Evolutionary conservation across 768 basidiomycete species (phyloP), one percentile per base, ranked within the genome.

Genomic region (Amanita jacksonii): DNA sequence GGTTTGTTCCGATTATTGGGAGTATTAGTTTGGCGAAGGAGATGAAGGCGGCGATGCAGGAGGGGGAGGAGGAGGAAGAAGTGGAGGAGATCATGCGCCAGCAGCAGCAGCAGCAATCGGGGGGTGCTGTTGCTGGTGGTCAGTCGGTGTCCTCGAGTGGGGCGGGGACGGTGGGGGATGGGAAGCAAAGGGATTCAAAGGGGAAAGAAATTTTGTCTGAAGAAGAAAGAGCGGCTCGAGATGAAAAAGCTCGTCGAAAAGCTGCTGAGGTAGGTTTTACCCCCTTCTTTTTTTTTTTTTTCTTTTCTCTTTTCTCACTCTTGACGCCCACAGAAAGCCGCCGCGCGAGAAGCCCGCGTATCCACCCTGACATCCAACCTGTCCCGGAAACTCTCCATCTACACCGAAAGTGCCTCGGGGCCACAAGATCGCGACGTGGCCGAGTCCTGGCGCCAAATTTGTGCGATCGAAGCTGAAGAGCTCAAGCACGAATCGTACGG

Each of bases 31-130:
- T 94, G 43, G 91, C 87, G 23, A 72, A 76, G 53, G 91, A 94
- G 54, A 92, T 94, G 91, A 94, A 94, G 67, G 73, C 82, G 2
- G 91, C 88, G 3, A 61, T 93, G 56, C 90, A 93, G 55, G 89
- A 92, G 57, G 88, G 84, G 28, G 85, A 85, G 39, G 75, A 69
- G 13, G 47, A 70, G 54, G 70, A 59, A 6, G 67, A 66, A 12
- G 75, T 72, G 38, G 75, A 76, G n/a, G n/a, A n/a, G n/a, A n/a
- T n/a, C n/a, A n/a, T n/a, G n/a, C n/a, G n/a, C n/a, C n/a, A n/a
- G n/a, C n/a, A n/a, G n/a, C n/a, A n/a, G n/a, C n/a, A n/a, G n/a
- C n/a, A n/a, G n/a, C n/a, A n/a, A n/a, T n/a, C n/a, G n/a, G n/a
- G n/a, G n/a, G n/a, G n/a, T n/a, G n/a, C n/a, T n/a, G n/a, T n/a